Conservation (phyloP, 257 asterid genomes). For the Ajuga chamaepitys region DNA sequence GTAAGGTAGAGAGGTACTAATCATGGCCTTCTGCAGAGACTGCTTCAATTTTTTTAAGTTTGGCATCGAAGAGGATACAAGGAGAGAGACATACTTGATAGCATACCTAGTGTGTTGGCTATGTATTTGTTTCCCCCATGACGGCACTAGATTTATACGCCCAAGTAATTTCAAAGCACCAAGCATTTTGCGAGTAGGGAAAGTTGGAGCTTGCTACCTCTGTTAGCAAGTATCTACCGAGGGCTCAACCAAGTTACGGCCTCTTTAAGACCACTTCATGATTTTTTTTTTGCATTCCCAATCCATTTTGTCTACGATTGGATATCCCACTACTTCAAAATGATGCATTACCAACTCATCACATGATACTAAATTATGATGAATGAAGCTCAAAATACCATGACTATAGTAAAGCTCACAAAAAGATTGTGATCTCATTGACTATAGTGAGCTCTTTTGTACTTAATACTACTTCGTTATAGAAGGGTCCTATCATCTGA, state of each 20-base stretch:
- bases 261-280: background rate
- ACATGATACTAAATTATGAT: background rate
- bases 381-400: background rate
- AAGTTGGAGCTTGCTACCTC: background rate
- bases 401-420: background rate
- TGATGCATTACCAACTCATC: background rate
- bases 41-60: background rate
- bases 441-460: background rate
- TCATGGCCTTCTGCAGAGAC: background rate
- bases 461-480: background rate
- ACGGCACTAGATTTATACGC: background rate
- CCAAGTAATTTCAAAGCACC: background rate
- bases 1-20: background rate
- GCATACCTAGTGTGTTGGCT: background rate
- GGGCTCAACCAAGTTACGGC: background rate
- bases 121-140: background rate
- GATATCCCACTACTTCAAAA: background rate
- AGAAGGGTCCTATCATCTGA: background rate
- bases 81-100: background rate
- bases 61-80: background rate
- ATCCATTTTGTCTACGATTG: background rate
- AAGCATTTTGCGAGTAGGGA: background rate
- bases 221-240: background rate
- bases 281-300: background rate
- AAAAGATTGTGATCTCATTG: background rate